Evolutionary conservation across 768 basidiomycete genomes (phyloP), one percentile per base, ranked within the genome.

Genomic region (Amyloporia xantha): DNA sequence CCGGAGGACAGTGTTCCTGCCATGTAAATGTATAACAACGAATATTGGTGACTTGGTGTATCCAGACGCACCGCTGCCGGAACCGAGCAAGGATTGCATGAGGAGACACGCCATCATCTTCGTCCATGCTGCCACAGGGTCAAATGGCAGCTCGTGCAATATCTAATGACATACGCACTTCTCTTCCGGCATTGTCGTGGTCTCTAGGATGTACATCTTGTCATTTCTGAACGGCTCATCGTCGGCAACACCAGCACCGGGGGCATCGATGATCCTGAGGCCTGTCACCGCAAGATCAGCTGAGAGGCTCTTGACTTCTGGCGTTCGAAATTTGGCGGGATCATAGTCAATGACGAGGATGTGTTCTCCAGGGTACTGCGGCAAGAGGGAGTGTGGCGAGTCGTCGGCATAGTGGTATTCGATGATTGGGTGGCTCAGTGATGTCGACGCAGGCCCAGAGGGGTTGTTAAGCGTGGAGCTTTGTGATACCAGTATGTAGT

Each of bases 331-430:
- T 42, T 64, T 50, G 13, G 52, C 52, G n/a, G 79, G 74, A 54
- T 84, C 78, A 56, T 78, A 82, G 63, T 88, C 78, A 37, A 92
- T 72, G 21, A 92, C 72, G 1, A 92, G 70, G 20, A 91, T 81
- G 56, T 84, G 84, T 62, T 89, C 86, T 44, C 77, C 72, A 10
- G 75, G 68, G 35, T 72, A 70, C 28, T 70, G 74, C 4, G 85
- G 82, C 35, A 88, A 66, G 11, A 91, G 66, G 10, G 77, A 65
- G n/a, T 79, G 64, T 2, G 86, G 82, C 0, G 82, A 74, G 59
- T 92, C 90, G 57, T 92, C 87, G 17, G 79, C 76, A 59, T 87
- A 91, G 57, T 87, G 84, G 62, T 91, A 91, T 56, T 91, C 84
- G 15, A 92, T 81, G 37, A 71, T 67, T 4, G 86, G 85, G 59